A percentile compares a stretch with the other conserved stretches of the same genome.
Conservation (phyloP, 805 yeast genomes). For the Metschnikowia arizonensis region DNA sequence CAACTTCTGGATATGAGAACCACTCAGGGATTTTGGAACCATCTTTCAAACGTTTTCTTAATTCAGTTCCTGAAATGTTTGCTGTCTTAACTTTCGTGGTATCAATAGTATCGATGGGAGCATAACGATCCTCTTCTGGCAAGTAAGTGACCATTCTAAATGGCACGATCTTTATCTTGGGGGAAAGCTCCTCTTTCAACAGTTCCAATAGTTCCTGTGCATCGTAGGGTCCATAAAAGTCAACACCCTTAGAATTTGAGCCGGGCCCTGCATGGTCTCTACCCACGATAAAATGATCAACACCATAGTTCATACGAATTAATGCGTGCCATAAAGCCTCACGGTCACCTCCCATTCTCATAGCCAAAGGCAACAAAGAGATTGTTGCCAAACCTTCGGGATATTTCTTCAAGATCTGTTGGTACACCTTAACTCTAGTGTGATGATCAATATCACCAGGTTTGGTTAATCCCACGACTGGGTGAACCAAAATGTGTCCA, state of each 20-base stretch:
- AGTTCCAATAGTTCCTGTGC: slow-evolving; percentile 86
- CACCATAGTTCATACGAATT: slow-evolving; percentile 94
- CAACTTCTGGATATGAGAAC: slow-evolving; percentile 97
- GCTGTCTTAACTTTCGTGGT: slow-evolving; percentile 69
- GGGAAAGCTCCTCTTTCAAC: slow-evolving; percentile 67
- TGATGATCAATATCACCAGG: slow-evolving; percentile 98
- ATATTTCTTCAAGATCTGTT: slow-evolving; percentile 85
- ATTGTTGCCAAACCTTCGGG: slow-evolving; percentile 92
- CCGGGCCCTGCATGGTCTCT: slow-evolving; percentile 99
- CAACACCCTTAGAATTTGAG: slow-evolving; percentile 77
- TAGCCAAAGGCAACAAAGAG: slow-evolving; percentile 86
- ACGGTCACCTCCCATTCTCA: slow-evolving; percentile 99
- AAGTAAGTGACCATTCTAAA: slow-evolving; percentile 95
- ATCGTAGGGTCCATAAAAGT: slow-evolving; percentile 95
- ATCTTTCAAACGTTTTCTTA: slow-evolving; percentile 78
- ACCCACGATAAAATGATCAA: slow-evolving; percentile 95
- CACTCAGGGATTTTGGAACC: slow-evolving; percentile 92
- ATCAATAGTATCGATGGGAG: slow-evolving; percentile 90
- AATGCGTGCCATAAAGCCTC: slow-evolving; percentile 99
- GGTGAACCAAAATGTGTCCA: slow-evolving; percentile 76
- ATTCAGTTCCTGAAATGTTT: slow-evolving; percentile 92
- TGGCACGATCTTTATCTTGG: slow-evolving; percentile 79
- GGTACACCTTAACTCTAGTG: slow-evolving; percentile 93
- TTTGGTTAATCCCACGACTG: slow-evolving; percentile 94
- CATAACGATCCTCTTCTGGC: slow-evolving; percentile 92